These are phyloP conservation scores for Nicotiana obtusifolia DNA, from an alignment of 257 asterid genomes.

Conservation along the genomic window DNA sequence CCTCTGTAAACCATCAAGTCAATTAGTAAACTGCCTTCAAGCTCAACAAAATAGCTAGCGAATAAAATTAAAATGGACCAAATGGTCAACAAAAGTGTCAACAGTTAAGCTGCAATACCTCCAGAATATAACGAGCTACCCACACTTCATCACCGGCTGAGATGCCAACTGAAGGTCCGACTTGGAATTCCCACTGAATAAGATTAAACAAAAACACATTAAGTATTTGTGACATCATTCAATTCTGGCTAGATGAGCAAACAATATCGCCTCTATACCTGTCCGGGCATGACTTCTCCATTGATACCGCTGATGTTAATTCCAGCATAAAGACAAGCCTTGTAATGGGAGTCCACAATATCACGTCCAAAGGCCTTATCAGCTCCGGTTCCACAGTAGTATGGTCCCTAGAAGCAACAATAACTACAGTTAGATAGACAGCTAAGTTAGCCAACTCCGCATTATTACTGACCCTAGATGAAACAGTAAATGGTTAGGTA, in stretches of 20 bases:
- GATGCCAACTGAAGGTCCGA: conserved; percentile 90
- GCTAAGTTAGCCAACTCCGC: neutral
- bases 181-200: conserved; percentile 90
- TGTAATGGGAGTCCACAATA: conserved; percentile 76
- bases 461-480: neutral
- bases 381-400: conserved; percentile 84
- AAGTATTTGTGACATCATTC: neutral
- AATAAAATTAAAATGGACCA: neutral
- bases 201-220: neutral
- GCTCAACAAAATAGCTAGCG: neutral
- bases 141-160: conserved; percentile 87
- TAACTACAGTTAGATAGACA: neutral
- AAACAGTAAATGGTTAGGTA: neutral
- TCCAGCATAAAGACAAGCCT: conserved; percentile 80
- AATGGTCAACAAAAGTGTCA: neutral
- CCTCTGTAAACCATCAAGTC: conserved; percentile 47
- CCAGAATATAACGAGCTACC: conserved; percentile 91
- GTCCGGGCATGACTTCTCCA: conserved; percentile 96
- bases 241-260: neutral
- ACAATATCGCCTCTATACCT: conserved; percentile 29
- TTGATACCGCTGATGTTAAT: conserved; percentile 84
- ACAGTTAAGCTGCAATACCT: conserved; percentile 35
- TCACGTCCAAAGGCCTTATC: conserved; percentile 93
- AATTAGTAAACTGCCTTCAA: neutral
- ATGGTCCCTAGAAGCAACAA: conserved; percentile 59